Conservation (phyloP, 2,329 filamentous ascomycete species). For the Hypoxylon rubiginosum region DNA sequence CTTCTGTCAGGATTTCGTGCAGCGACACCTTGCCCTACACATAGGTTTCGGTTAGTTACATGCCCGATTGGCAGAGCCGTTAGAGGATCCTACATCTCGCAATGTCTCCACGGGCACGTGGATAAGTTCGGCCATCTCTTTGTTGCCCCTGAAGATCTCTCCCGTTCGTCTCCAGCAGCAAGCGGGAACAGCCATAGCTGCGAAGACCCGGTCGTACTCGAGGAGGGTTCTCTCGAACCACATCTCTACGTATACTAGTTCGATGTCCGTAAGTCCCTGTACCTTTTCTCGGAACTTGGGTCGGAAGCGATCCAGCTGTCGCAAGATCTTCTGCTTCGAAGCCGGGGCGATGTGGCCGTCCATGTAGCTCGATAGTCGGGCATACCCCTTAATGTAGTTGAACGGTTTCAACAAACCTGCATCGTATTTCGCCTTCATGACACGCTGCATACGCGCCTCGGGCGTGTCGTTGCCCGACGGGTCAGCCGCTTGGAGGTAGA, state of each 20-base stretch:
- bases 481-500: slow-evolving; percentile 97
- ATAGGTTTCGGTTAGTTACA: slow-evolving; percentile 22
- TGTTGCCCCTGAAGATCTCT: slow-evolving; percentile 97
- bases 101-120: slow-evolving; percentile 91
- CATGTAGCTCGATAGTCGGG: slow-evolving; percentile 89
- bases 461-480: slow-evolving; percentile 87
- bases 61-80: background rate
- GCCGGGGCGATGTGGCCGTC: slow-evolving; percentile 85
- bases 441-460: slow-evolving; percentile 94
- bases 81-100: slow-evolving; percentile 78
- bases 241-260: slow-evolving; percentile 96
- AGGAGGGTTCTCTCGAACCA: slow-evolving; percentile 98
- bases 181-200: slow-evolving; percentile 97
- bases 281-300: slow-evolving; percentile 97
- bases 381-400: slow-evolving; percentile 98
- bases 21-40: slow-evolving; percentile 89
- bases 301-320: slow-evolving; percentile 91
- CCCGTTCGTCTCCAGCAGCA: slow-evolving; percentile 98
- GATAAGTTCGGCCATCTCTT: slow-evolving; percentile 98
- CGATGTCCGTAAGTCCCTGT: slow-evolving; percentile 90
- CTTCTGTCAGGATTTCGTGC: slow-evolving; percentile 95
- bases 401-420: slow-evolving; percentile 95
- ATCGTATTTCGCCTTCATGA: slow-evolving; percentile 95
- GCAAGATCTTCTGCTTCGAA: slow-evolving; percentile 90
- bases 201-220: slow-evolving; percentile 98